These are phyloP conservation scores for Penicillium sp. DNA, from an alignment of 2,329 filamentous ascomycete genomes.

Conservation along the genomic window DNA sequence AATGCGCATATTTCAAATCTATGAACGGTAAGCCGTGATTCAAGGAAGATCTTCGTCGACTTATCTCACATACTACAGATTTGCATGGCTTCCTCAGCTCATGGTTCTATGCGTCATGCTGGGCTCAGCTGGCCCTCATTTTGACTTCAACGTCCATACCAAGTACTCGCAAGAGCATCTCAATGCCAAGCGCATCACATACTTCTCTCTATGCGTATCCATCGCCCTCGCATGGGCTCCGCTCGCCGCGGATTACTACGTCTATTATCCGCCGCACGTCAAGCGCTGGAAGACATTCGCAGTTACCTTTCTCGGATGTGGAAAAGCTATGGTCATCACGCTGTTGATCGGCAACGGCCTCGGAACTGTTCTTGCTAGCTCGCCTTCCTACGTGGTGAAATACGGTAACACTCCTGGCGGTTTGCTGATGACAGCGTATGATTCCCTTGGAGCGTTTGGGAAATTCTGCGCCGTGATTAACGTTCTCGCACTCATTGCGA, in stretches of 20 bases:
- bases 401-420: slow-evolving; percentile 34
- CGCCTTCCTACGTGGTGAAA: slow-evolving; percentile 18
- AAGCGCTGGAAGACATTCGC: slow-evolving; percentile 38
- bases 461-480: slow-evolving; percentile 46
- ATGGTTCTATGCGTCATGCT: slow-evolving; percentile 42
- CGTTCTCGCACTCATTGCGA: slow-evolving; percentile 44
- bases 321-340: slow-evolving; percentile 34
- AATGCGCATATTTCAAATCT: slow-evolving; percentile 44
- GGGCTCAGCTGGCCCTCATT: slow-evolving; percentile 40
- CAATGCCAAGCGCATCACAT: slow-evolving; percentile 38
- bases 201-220: slow-evolving; percentile 39
- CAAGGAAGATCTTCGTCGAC: background rate
- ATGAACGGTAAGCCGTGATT: slow-evolving; percentile 38
- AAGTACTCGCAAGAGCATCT: slow-evolving; percentile 26
- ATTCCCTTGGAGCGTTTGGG: slow-evolving; percentile 42
- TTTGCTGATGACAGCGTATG: slow-evolving; percentile 40
- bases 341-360: slow-evolving; percentile 45
- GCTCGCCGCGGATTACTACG: slow-evolving; percentile 44
- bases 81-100: slow-evolving; percentile 44
- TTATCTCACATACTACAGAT: slow-evolving; percentile 18
- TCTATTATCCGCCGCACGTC: slow-evolving; percentile 43
- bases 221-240: slow-evolving; percentile 37
- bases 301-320: slow-evolving; percentile 39
- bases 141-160: slow-evolving; percentile 36
- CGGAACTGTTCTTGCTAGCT: slow-evolving; percentile 39